Evolutionary conservation across 2,329 filamentous ascomycete species (phyloP).

Genomic region (Didymella glomerata): DNA sequence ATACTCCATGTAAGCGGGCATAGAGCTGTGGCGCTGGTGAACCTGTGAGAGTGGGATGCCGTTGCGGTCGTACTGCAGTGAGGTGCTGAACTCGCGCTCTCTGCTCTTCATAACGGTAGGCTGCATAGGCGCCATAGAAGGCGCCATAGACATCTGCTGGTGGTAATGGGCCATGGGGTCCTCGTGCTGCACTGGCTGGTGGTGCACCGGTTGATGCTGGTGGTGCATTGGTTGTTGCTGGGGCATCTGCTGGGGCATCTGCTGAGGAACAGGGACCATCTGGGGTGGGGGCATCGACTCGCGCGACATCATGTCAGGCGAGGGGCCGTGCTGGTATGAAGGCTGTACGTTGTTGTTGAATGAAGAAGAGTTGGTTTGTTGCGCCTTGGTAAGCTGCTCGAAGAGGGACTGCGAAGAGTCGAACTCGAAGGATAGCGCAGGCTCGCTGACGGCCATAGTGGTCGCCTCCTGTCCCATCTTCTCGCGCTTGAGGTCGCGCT

Average conservation of each 20-base stretch:
- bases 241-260: slow-evolving; percentile 36
- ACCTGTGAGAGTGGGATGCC: slow-evolving; percentile 82
- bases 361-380: slow-evolving; percentile 97
- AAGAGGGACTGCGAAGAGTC: slow-evolving; percentile 99
- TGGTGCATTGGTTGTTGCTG: slow-evolving; percentile 56
- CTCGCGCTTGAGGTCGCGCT: slow-evolving; percentile 97
- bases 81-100: slow-evolving; percentile 76
- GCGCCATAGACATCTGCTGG: slow-evolving; percentile 67
- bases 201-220: slow-evolving; percentile 44
- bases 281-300: slow-evolving; percentile 93
- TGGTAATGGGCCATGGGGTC: slow-evolving; percentile 75
- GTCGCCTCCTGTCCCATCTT: slow-evolving; percentile 99
- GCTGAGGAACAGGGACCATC: slow-evolving; percentile 68
- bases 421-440: slow-evolving; percentile 97
- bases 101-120: slow-evolving; percentile 79
- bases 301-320: slow-evolving; percentile 87
- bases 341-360: slow-evolving; percentile 75
- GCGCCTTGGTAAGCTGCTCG: slow-evolving; percentile 98
- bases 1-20: slow-evolving; percentile 98
- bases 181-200: slow-evolving; percentile 66
- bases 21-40: slow-evolving; percentile 95
- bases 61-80: slow-evolving; percentile 88
- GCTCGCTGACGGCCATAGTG: slow-evolving; percentile 95
- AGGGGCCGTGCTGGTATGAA: slow-evolving; percentile 79
- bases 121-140: slow-evolving; percentile 71